Evolutionary conservation across 169 alveolate genomes (phyloP).

Genomic region (Eimeria praecox): DNA sequence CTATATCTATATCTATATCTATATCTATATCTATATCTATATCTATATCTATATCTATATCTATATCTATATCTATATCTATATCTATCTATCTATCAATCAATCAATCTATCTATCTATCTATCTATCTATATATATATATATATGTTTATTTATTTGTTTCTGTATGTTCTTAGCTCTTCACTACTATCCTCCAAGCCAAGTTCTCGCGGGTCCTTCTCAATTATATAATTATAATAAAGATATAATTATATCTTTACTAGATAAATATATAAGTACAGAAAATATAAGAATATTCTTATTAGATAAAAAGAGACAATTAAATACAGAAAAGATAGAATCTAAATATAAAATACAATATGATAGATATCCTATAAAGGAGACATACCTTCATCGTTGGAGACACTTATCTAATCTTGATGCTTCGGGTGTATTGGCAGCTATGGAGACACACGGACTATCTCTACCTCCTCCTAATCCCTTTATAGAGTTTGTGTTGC

Average conservation of each 20-base stretch:
- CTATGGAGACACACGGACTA: not conserved
- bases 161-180: no score
- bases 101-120: no score
- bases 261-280: constrained; percentile 11
- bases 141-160: no score
- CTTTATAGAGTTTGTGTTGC: not conserved
- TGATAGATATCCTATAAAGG: not conserved
- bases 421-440: not conserved
- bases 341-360: constrained; percentile 28
- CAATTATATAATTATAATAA: not conserved
- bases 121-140: no score
- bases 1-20: no score
- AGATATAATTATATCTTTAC: not conserved
- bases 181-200: constrained; percentile 38
- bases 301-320: constrained; percentile 26
- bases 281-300: constrained; percentile 27
- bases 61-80: no score
- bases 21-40: no score
- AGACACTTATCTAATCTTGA: not conserved
- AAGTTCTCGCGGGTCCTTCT: constrained; percentile 68
- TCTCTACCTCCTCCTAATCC: constrained; percentile 33
- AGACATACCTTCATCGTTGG: not conserved
- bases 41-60: no score
- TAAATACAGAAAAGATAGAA: not conserved
- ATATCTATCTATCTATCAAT: no score